phyloP scores from a whole-genome alignment of 306 rosid genomes.

The Medicago arabica region DNA sequence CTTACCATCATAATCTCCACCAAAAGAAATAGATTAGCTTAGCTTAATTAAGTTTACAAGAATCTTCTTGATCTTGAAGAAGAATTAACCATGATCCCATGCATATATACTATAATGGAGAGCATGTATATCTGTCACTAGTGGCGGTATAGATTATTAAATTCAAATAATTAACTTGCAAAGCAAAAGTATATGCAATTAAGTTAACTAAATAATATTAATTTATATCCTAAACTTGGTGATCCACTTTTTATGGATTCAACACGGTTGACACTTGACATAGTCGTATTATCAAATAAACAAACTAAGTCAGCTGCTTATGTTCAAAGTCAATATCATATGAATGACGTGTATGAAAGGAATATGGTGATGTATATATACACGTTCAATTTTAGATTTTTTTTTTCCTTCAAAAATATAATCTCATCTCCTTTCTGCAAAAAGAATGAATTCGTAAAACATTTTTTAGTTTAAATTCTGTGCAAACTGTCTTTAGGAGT shows the following conservation, averaged over 20 bases:
- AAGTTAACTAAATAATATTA: not conserved
- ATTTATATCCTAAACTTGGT: not conserved
- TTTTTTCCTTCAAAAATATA: too few relatives aligned
- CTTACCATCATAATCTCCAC: constrained; percentile 1
- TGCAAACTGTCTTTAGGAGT: too few relatives aligned
- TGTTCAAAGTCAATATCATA: not conserved
- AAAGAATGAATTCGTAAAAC: too few relatives aligned
- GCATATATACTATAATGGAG: not conserved
- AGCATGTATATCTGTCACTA: not conserved
- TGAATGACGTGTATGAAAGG: not conserved
- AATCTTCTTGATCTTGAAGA: not conserved
- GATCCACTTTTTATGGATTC: constrained; percentile 8
- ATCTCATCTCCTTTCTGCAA: too few relatives aligned
- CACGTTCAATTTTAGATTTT: not conserved
- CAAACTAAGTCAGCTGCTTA: not conserved
- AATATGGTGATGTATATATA: not conserved
- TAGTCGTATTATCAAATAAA: not conserved
- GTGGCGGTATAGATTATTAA: not conserved
- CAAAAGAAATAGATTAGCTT: not conserved
- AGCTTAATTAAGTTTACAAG: not conserved
- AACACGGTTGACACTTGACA: not conserved
- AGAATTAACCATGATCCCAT: constrained; percentile 2
- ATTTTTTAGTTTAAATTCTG: too few relatives aligned
- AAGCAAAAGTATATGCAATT: constrained; percentile 1
- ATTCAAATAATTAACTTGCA: not conserved